A percentile compares a stretch with the other conserved stretches of the same genome.
Evolutionary conservation across 306 rosid genomes (phyloP).

Genomic region (Senna siamea): DNA sequence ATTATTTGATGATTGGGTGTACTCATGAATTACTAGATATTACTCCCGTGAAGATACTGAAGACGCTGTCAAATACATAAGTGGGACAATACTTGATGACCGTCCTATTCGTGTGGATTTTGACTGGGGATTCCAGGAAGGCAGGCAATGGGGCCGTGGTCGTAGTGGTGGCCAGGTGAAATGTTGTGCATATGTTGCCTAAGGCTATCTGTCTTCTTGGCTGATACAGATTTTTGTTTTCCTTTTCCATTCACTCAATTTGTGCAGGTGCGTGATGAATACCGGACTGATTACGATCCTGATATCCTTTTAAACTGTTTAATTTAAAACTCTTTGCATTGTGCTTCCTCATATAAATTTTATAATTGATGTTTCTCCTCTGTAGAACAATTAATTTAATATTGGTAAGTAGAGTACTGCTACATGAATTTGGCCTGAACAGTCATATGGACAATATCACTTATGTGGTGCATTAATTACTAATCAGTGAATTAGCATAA

Average conservation of each 20-base stretch:
- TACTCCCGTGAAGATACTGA: constrained; percentile 96
- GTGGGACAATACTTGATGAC: constrained; percentile 97
- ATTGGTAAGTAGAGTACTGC: background rate
- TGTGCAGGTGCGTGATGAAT: constrained; percentile 94
- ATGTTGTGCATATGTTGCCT: constrained; percentile 11
- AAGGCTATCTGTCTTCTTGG: constrained; percentile 15
- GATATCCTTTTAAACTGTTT: constrained; percentile 79
- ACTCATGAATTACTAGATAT: constrained; percentile 50
- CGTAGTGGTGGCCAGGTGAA: constrained; percentile 98
- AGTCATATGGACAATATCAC: background rate
- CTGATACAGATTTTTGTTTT: constrained; percentile 15
- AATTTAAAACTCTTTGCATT: background rate
- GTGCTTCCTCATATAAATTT: background rate
- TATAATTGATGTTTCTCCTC: background rate
- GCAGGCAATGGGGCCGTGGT: constrained; percentile 99
- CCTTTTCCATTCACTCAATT: constrained; percentile 14
- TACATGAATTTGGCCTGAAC: background rate
- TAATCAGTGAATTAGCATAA: background rate
- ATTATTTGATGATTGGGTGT: constrained; percentile 6
- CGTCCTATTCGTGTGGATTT: constrained; percentile 99
- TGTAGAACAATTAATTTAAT: background rate
- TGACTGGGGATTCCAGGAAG: constrained; percentile 99
- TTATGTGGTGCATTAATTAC: background rate
- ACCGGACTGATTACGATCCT: constrained; percentile 98
- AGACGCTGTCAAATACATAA: constrained; percentile 92